A percentile compares a stretch with the other conserved stretches of the same genome.
phyloP scores from a whole-genome alignment of 2,329 filamentous ascomycete genomes.

The Clarireedia monteithiana region DNA sequence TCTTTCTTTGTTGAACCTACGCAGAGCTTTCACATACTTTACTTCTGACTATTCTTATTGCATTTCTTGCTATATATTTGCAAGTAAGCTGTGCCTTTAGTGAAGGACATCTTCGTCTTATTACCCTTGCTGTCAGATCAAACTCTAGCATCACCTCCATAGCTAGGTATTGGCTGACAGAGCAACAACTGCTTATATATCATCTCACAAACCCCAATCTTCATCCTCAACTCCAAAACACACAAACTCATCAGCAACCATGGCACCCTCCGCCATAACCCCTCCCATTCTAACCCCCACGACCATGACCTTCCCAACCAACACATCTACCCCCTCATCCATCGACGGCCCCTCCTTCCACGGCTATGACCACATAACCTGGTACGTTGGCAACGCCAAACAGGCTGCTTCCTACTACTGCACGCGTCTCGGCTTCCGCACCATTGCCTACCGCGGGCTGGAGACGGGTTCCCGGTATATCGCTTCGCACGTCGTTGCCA shows the following conservation, averaged over 20 bases:
- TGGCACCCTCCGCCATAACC: constrained; percentile 21
- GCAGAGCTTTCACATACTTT: no score
- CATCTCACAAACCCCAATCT: background rate
- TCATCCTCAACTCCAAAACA: background rate
- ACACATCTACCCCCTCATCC: background rate
- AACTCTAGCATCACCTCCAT: background rate
- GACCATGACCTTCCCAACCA: constrained; percentile 31
- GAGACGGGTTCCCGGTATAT: constrained; percentile 79
- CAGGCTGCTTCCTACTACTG: constrained; percentile 88
- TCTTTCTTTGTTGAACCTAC: no score
- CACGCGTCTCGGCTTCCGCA: constrained; percentile 76
- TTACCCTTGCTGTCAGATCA: background rate
- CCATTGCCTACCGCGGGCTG: constrained; percentile 76
- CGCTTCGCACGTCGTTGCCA: constrained; percentile 77
- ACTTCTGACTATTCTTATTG: background rate
- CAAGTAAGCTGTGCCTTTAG: background rate
- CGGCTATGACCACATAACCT: constrained; percentile 88
- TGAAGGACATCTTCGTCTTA: background rate
- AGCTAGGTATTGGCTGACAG: background rate
- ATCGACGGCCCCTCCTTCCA: constrained; percentile 43
- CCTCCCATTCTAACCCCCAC: constrained; percentile 14
- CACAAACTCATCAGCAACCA: constrained; percentile 4
- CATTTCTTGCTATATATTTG: background rate
- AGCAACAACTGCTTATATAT: background rate
- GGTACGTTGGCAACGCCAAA: constrained; percentile 96